A percentile compares a stretch with the other conserved stretches of the same genome.
Conservation (phyloP, 371 early-diverging fungal genomes). For the Rhizomucor pusillus region DNA sequence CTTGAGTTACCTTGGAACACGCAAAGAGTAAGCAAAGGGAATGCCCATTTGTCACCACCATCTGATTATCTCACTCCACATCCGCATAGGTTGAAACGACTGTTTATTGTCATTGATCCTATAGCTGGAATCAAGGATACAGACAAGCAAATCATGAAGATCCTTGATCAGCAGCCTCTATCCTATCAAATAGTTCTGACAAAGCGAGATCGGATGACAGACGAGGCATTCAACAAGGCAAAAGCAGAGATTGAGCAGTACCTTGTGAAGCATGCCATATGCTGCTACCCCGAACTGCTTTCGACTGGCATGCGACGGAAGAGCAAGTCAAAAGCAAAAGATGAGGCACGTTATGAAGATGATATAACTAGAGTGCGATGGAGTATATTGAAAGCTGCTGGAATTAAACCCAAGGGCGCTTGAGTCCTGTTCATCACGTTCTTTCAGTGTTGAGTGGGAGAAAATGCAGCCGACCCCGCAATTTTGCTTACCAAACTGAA, state of each 20-base stretch:
- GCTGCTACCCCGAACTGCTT: constrained; percentile 53
- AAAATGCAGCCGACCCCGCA: too few relatives aligned
- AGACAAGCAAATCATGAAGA: constrained; percentile 57
- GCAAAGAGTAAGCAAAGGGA: constrained; percentile 55
- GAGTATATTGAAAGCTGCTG: constrained; percentile 29
- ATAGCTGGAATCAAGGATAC: constrained; percentile 68
- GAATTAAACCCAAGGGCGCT: background rate
- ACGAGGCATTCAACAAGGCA: constrained; percentile 33
- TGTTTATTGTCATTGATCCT: constrained; percentile 68
- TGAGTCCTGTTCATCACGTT: too few relatives aligned
- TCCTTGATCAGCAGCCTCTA: constrained; percentile 54
- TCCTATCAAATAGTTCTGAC: constrained; percentile 68
- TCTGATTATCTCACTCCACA: background rate
- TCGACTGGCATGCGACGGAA: constrained; percentile 34
- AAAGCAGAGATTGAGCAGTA: constrained; percentile 45
- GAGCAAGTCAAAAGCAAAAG: constrained; percentile 13
- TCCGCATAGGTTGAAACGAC: constrained; percentile 49
- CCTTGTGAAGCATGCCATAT: constrained; percentile 47
- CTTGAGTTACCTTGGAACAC: constrained; percentile 52
- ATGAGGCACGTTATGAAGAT: constrained; percentile 16
- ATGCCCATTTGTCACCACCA: background rate
- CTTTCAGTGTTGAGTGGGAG: too few relatives aligned
- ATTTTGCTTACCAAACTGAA: too few relatives aligned
- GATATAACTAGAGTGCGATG: constrained; percentile 29
- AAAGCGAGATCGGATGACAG: constrained; percentile 59